Percentiles rank a stretch among this genome's conserved stretches.
Evolutionary conservation across 2,329 filamentous ascomycete species (phyloP).

Genomic region (Neofusicoccum laricinum): DNA sequence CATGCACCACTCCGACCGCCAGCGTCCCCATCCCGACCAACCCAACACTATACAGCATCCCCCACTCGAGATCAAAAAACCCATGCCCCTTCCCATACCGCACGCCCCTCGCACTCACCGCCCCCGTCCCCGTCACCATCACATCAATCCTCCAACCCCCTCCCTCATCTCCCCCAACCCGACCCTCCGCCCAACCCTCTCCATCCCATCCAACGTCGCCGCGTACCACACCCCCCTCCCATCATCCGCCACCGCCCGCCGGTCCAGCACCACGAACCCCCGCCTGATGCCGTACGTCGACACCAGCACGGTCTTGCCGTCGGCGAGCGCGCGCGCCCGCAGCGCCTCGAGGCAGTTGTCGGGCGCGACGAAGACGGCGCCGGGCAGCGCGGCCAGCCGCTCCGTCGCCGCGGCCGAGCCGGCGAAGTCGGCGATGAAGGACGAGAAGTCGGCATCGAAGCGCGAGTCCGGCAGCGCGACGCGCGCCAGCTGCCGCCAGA

Average conservation of each 20-base stretch:
- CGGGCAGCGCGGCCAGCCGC: constrained; percentile 30
- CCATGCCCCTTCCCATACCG: constrained; percentile 42
- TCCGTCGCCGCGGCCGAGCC: constrained; percentile 34
- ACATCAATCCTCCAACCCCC: constrained; percentile 30
- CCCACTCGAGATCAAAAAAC: constrained; percentile 46
- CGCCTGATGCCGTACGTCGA: constrained; percentile 43
- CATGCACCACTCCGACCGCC: constrained; percentile 39
- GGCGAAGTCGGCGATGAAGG: constrained; percentile 44
- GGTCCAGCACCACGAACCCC: constrained; percentile 43
- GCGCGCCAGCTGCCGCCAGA: constrained; percentile 37
- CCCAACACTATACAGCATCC: constrained; percentile 36
- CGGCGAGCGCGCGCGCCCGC: constrained; percentile 36
- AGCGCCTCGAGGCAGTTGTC: constrained; percentile 47
- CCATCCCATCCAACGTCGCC: constrained; percentile 45
- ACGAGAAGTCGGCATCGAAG: constrained; percentile 43
- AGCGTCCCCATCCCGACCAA: constrained; percentile 26
- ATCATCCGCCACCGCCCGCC: constrained; percentile 25
- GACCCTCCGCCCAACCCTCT: constrained; percentile 36
- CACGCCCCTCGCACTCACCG: constrained; percentile 39
- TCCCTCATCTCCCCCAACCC: constrained; percentile 36
- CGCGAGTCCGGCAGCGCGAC: constrained; percentile 45
- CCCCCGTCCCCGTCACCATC: constrained; percentile 41
- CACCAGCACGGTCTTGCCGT: constrained; percentile 41
- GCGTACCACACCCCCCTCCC: constrained; percentile 30
- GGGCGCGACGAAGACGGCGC: constrained; percentile 40